phyloP scores from a whole-genome alignment of 768 basidiomycete species.

The Auricularia heimuer region DNA sequence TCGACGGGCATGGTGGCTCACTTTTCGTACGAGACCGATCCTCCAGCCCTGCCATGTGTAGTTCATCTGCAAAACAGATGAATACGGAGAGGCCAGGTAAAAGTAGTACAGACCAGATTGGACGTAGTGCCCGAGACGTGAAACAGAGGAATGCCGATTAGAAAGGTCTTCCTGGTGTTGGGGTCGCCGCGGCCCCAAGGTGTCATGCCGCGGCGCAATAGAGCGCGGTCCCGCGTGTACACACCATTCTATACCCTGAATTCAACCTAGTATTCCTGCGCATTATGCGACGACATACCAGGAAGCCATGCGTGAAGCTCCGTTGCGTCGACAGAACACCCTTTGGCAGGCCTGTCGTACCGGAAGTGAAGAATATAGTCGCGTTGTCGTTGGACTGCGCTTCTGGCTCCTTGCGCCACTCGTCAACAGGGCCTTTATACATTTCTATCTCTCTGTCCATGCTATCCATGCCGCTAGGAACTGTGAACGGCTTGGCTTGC shows the following conservation, averaged over 20 bases:
- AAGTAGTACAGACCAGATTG: conserved; percentile 25
- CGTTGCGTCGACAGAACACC: conserved; percentile 61
- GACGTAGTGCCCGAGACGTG: conserved; percentile 54
- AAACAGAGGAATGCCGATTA: conserved; percentile 55
- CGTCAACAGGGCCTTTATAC: conserved; percentile 19
- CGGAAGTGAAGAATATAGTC: conserved; percentile 55
- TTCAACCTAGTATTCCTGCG: neutral
- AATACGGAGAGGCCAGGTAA: neutral
- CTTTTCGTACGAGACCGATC: conserved; percentile 33
- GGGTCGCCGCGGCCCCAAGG: conserved; percentile 21
- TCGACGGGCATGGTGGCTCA: conserved; percentile 41
- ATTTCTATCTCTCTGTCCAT: conserved; percentile 28
- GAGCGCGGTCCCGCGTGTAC: neutral
- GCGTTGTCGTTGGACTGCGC: conserved; percentile 49
- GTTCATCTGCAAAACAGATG: neutral
- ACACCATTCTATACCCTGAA: neutral
- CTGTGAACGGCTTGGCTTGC: neutral
- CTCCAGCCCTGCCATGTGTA: conserved; percentile 36
- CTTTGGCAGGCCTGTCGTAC: conserved; percentile 49
- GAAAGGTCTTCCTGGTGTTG: conserved; percentile 32
- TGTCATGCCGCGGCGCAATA: neutral
- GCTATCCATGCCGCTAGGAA: conserved; percentile 26
- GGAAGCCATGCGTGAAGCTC: conserved; percentile 24
- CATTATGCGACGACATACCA: neutral
- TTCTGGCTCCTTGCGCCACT: conserved; percentile 20